Evolutionary conservation across 257 asterid genomes (phyloP), one percentile per base, ranked within the genome.

Genomic region (Lithospermum erythrorhizon): DNA sequence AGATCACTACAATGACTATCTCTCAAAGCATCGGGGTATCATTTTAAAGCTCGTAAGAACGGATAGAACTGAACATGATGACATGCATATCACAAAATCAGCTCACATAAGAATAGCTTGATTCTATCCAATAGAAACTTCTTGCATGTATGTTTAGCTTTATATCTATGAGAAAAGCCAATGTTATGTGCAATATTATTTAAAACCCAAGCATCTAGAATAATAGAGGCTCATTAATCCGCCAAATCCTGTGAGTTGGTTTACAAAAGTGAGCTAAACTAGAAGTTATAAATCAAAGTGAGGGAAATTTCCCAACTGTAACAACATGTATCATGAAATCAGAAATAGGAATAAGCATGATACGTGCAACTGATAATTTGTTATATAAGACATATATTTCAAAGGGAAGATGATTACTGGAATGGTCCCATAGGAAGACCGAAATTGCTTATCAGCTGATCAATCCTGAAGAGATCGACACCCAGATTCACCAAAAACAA

Each of bases 401-500:
- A 62, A 69, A 68, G 70, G 73, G 69, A 73, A 72, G 81, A 73
- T 65, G 71, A 75, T 84, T 89, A 93, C 99, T 83, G 97, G 80
- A 93, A 86, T 62, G 99, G 99, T 17, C 99, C 99, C 66, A 93
- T 64, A 17, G 99, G 97, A 65, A 93, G 84, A 67, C 99, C 99
- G 60, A 93, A 93, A 70, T 79, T 62, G 53, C 71, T 61, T 73
- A 93, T 93, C 24, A 84, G 85, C 75, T 65, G 87, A 75, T 93
- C 99, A 70, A 93, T 85, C 76, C 99, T 89, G 85, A 81, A 89
- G 62, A 73, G 76, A 78, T 93, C 99, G 56, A 93, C 96, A 14
- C 99, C 99, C 80, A 93, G 65, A 76, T 93, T 80, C 61, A 75
- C 82, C 81, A 93, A 76, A 68, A 81, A 68, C 2, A 80, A 84